A percentile compares a stretch with the other conserved stretches of the same genome.
These are phyloP conservation scores for Pseudogymnoascus pannorum DNA, from an alignment of 2,329 filamentous ascomycete genomes.

Conservation along the genomic window DNA sequence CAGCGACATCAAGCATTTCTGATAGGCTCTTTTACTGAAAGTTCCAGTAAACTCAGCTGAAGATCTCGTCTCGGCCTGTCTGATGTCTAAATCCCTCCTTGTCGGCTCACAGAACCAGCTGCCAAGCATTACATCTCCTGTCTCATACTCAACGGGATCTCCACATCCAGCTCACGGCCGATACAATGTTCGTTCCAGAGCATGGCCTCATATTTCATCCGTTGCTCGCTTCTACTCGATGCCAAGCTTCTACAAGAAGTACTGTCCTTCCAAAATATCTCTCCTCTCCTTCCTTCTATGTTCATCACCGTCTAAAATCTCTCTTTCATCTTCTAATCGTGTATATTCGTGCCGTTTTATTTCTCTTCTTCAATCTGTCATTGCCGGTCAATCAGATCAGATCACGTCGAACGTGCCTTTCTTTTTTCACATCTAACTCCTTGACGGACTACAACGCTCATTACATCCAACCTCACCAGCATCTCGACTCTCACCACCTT, in stretches of 20 bases:
- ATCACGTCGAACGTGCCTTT: conserved; percentile 31
- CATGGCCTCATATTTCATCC: neutral
- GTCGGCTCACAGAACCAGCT: neutral
- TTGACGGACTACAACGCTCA: conserved; percentile 28
- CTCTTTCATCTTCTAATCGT: conserved; percentile 23
- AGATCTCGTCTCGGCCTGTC: neutral
- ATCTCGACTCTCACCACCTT: neutral
- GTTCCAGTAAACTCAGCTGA: neutral
- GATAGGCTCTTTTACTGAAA: neutral
- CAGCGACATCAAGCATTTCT: neutral
- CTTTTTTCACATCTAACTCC: conserved; percentile 24
- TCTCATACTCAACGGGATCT: conserved; percentile 3
- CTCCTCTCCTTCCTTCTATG: conserved; percentile 19
- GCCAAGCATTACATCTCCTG: conserved; percentile 1
- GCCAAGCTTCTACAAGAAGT: conserved; percentile 29
- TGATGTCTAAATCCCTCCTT: neutral
- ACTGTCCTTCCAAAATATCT: conserved; percentile 13
- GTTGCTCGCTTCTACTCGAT: conserved; percentile 11
- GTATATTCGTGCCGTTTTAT: conserved; percentile 3
- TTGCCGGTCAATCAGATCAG: conserved; percentile 29
- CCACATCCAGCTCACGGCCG: neutral
- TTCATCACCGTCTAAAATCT: conserved; percentile 20
- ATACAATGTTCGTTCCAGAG: neutral
- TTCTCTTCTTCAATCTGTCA: conserved; percentile 18
- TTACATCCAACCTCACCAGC: conserved; percentile 15